Base-by-base conservation (phyloP, 2,329 filamentous ascomycete species). In the Ophiostoma piceae region DNA sequence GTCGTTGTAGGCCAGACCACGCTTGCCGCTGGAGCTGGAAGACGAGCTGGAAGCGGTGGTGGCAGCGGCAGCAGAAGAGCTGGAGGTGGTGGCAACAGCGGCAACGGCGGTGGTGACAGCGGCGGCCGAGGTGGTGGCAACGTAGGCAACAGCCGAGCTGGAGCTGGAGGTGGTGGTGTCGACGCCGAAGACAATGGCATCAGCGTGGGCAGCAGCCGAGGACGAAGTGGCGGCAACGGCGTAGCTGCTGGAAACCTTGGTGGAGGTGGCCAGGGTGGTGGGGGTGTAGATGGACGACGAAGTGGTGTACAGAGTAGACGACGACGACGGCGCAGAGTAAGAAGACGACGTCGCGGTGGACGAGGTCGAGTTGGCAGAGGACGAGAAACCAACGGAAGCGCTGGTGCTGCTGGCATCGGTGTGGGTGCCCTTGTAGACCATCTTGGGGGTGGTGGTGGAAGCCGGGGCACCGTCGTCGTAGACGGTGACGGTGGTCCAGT, bases 1-100 rank as follows among this genome's bases (percentile, higher is more conserved):
- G 41, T 86, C 80, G 79, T 91, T 91, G 84, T 88, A 92, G 67
- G 86, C 86, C 67, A 91, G 79, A 79, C 90, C 90, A 77, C 88
- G 88, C 86, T 90, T 90, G 75, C 47, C 66, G 16, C 73, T 66
- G 22, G 69, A 11, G 62, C 62, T 39, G 32, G 62, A 65, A 37
- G 62, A 64, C 14, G 60, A 65, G 62, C 62, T 65, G n/a, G 62
- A n/a, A 14, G 62, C 12, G 12, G 62, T 39, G 19, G 62, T 71
- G 47, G 71, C 68, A 37, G 73, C 67, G 8, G 74, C 71, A 65
- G 74, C 73, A 66, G 73, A 70, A 37, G 68, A 70, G 51, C 7
- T 26, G 11, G 72, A 39, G 4, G 74, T 71, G 41, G 74, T 70
- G 65, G 71, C 68, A 43, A 71, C 68, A 11, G 72, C 71, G 62